phyloP scores from a whole-genome alignment of 2,329 filamentous ascomycete genomes.

The Botrytis galanthina region DNA sequence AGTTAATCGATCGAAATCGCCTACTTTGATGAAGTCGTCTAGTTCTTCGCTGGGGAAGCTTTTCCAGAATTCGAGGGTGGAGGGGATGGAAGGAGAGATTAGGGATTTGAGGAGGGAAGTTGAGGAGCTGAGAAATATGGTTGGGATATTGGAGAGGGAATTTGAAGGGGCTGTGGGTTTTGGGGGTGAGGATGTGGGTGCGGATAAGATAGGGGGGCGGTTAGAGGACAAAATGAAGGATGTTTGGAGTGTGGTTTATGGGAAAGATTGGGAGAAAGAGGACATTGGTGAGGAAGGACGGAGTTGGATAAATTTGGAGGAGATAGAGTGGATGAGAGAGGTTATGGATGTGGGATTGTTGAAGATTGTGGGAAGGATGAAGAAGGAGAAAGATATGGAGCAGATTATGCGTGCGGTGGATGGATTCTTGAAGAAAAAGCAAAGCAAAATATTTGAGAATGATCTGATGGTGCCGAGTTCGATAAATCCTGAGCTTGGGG shows the following conservation, averaged over 20 bases:
- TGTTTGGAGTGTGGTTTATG: neutral
- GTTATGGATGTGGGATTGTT: neutral
- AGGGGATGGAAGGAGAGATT: neutral
- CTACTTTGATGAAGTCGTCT: neutral
- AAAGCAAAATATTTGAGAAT: neutral
- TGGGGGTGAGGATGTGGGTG: neutral
- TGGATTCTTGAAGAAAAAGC: neutral
- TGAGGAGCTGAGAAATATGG: neutral
- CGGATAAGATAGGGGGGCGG: rapidly evolving
- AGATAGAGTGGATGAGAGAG: neutral
- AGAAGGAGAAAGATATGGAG: neutral
- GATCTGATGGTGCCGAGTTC: neutral
- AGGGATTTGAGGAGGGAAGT: neutral
- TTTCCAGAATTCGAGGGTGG: slow-evolving; percentile 1
- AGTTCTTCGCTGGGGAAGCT: slow-evolving; percentile 1
- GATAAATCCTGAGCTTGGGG: neutral
- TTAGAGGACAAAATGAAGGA: neutral
- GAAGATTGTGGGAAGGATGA: neutral
- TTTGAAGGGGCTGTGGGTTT: neutral
- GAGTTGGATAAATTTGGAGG: neutral
- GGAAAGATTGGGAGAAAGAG: neutral
- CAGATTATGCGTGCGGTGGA: neutral
- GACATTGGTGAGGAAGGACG: neutral
- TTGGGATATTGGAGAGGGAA: neutral
- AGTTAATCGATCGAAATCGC: neutral